These are phyloP conservation scores for Byssochlamys sp. DNA, from an alignment of 2,329 filamentous ascomycete genomes.

Conservation along the genomic window DNA sequence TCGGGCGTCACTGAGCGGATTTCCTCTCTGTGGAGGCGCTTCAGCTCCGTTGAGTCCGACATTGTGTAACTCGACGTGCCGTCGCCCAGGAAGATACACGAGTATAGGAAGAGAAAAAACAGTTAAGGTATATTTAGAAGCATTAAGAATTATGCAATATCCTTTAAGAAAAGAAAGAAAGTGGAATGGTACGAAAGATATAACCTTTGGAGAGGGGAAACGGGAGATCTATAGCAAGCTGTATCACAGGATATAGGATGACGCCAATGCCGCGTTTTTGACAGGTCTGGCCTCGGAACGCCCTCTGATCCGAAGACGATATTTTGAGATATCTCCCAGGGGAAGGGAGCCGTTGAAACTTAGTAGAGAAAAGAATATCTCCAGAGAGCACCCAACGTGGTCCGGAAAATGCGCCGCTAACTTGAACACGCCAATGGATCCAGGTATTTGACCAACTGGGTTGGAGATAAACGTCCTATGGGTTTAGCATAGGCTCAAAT, in stretches of 20 bases:
- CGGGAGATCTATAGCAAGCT: neutral
- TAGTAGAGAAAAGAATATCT: neutral
- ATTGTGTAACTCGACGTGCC: neutral
- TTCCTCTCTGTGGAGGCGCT: neutral
- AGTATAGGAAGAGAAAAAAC: neutral
- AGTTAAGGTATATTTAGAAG: neutral
- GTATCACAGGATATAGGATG: neutral
- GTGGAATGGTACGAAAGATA: neutral
- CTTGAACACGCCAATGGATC: neutral
- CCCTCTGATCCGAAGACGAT: neutral
- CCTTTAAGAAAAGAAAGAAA: neutral
- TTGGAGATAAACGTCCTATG: neutral
- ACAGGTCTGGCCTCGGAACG: neutral
- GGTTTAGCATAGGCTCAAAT: neutral
- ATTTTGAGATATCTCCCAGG: neutral
- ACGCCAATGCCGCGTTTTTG: neutral
- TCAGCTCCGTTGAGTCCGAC: neutral
- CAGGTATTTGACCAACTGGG: neutral
- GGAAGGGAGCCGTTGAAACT: neutral
- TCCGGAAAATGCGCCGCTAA: neutral
- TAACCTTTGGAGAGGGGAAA: neutral
- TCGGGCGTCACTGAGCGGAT: neutral
- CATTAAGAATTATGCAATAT: neutral
- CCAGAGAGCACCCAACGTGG: neutral
- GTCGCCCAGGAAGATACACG: neutral